A percentile compares a stretch with the other conserved stretches of the same genome.
Conservation (phyloP, 257 asterid genomes). For the Coffea eugenioides region DNA sequence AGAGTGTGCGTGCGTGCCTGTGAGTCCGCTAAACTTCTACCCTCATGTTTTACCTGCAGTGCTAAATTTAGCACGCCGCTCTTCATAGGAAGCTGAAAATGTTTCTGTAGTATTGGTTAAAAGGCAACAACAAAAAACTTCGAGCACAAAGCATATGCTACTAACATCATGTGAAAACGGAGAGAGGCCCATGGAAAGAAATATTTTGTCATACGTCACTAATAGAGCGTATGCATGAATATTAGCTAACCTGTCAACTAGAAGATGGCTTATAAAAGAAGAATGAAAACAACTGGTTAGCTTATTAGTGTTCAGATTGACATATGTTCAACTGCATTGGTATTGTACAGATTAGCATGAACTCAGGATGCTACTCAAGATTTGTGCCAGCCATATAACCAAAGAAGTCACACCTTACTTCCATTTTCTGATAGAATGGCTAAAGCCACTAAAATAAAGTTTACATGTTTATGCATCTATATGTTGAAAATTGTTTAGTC, state of each 20-base stretch:
- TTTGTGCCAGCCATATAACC: not conserved
- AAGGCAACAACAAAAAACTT: constrained; percentile 1
- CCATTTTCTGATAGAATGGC: not conserved
- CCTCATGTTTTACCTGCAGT: constrained; percentile 26
- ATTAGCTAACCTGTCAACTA: not conserved
- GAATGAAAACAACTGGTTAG: not conserved
- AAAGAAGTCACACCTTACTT: not conserved
- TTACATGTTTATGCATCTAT: not conserved
- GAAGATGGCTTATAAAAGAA: not conserved
- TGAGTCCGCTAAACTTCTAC: not conserved
- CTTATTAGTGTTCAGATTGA: not conserved
- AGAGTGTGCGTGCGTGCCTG: not conserved
- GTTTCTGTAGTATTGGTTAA: constrained; percentile 6
- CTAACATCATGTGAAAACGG: not conserved
- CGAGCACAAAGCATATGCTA: not conserved
- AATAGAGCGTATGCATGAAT: not conserved
- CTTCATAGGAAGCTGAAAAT: constrained; percentile 86
- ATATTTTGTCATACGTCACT: not conserved
- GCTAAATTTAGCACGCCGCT: constrained; percentile 57
- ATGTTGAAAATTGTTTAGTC: not conserved
- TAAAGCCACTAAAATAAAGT: not conserved
- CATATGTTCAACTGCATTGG: not conserved
- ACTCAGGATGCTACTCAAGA: too few relatives aligned
- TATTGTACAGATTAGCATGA: not conserved
- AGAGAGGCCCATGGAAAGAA: not conserved